Evolutionary conservation across 148 eudicot species (phyloP).

Genomic region (Rheum nobile): DNA sequence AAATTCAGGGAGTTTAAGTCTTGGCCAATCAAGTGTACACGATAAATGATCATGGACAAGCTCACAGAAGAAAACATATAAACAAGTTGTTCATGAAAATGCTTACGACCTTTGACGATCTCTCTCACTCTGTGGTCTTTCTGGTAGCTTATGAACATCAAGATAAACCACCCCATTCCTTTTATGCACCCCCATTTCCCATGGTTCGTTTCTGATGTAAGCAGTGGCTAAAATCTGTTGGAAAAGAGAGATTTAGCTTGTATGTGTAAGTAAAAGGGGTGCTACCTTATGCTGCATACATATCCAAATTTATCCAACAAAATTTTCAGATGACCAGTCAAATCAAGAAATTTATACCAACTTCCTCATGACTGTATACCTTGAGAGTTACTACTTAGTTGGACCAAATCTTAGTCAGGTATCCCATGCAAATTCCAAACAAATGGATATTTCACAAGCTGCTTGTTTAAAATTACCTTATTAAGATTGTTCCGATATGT

Average conservation of each 20-base stretch:
- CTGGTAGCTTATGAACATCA: slow-evolving; percentile 92
- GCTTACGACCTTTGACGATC: slow-evolving; percentile 66
- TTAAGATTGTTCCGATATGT: slow-evolving; percentile 97
- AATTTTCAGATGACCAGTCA: neutral
- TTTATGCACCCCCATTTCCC: slow-evolving; percentile 99
- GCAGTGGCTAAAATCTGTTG: slow-evolving; percentile 87
- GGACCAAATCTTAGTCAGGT: neutral
- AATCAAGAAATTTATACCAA: neutral
- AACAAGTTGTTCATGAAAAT: neutral
- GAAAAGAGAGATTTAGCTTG: slow-evolving; percentile 7
- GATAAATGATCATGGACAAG: neutral
- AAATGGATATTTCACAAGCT: neutral
- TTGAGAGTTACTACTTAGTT: neutral
- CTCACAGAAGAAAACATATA: neutral
- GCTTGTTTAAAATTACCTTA: slow-evolving; percentile 45
- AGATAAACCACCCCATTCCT: slow-evolving; percentile 92
- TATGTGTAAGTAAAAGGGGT: neutral
- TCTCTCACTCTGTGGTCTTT: slow-evolving; percentile 72
- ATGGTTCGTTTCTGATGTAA: slow-evolving; percentile 86
- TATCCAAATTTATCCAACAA: neutral
- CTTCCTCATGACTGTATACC: neutral
- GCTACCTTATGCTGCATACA: neutral
- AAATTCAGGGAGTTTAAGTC: neutral
- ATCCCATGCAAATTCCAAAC: neutral
- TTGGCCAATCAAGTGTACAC: neutral